These are phyloP conservation scores for Phytophthora fragariae DNA, from an alignment of 352 stramenopile genomes.

Conservation along the genomic window DNA sequence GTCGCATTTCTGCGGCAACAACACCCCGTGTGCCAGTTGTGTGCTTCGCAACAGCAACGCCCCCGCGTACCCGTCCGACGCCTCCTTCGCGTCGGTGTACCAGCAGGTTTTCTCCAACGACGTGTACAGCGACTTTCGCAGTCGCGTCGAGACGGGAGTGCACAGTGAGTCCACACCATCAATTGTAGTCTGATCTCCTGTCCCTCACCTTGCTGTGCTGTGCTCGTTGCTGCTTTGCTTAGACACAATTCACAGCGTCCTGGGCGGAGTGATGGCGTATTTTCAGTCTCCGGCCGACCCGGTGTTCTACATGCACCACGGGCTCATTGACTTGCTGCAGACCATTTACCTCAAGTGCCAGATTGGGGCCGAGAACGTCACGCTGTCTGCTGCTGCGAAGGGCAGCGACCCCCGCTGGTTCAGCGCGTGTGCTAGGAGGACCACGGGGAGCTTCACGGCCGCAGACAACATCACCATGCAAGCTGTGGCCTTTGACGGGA, in stretches of 20 bases:
- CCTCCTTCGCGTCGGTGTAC: conserved; percentile 54
- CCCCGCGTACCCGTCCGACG: conserved; percentile 37
- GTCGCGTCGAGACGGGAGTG: conserved; percentile 46
- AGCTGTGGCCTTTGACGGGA: conserved; percentile 13
- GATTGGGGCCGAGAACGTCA: conserved; percentile 34
- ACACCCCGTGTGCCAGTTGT: conserved; percentile 45
- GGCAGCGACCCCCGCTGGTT: conserved; percentile 45
- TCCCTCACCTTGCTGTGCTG: neutral
- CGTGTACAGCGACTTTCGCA: conserved; percentile 29
- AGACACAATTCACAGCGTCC: conserved; percentile 57
- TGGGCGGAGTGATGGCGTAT: conserved; percentile 57
- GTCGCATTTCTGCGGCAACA: conserved; percentile 59
- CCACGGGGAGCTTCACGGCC: conserved; percentile 16
- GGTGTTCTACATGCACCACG: conserved; percentile 66
- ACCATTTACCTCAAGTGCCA: conserved; percentile 71
- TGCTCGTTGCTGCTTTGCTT: conserved; percentile 5
- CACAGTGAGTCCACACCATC: conserved; percentile 51
- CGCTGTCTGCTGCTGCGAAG: conserved; percentile 39
- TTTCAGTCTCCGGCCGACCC: conserved; percentile 58
- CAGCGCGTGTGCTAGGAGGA: conserved; percentile 33
- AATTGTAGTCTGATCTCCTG: neutral
- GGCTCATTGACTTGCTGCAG: conserved; percentile 52
- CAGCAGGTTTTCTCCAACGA: conserved; percentile 55
- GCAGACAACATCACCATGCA: conserved; percentile 45
- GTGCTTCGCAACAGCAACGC: conserved; percentile 33